A percentile compares a stretch with the other conserved stretches of the same genome.
Conservation (phyloP, 768 basidiomycete genomes). For the Hirschioporus abietinus region DNA sequence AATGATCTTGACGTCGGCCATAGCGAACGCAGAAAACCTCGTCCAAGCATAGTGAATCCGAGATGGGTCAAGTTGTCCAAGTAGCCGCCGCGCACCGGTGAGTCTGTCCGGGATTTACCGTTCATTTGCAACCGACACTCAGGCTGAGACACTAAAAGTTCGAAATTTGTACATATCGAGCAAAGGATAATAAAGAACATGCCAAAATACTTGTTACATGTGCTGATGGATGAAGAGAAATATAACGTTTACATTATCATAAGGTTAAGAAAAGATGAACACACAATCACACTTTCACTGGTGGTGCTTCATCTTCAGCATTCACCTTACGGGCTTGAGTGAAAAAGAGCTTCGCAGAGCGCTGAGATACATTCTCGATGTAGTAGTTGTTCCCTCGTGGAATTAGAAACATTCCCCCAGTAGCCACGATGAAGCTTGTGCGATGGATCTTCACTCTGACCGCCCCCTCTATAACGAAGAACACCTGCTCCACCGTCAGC, state of each 20-base stretch:
- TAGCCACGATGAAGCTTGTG: conserved; percentile 68
- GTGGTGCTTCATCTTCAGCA: conserved; percentile 14
- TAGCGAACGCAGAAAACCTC: neutral
- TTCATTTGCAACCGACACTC: too few species aligned
- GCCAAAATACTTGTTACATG: too few species aligned
- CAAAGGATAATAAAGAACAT: neutral
- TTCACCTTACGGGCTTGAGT: conserved; percentile 70
- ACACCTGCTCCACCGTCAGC: conserved; percentile 40
- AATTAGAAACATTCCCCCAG: conserved; percentile 85
- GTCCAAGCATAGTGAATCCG: neutral
- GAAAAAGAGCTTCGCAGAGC: conserved; percentile 84
- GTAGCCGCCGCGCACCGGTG: too few species aligned
- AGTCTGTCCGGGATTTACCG: too few species aligned
- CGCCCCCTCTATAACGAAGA: conserved; percentile 84
- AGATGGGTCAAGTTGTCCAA: too few species aligned
- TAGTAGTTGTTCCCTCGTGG: conserved; percentile 91
- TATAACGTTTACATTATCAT: neutral
- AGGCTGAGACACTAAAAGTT: too few species aligned
- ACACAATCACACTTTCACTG: neutral
- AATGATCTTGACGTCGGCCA: neutral
- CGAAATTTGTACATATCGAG: too few species aligned
- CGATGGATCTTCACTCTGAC: conserved; percentile 82
- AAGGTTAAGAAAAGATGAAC: neutral
- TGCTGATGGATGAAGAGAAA: neutral
- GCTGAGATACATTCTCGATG: conserved; percentile 80